Evolutionary conservation across 78 protist species (phyloP), one percentile per base, ranked within the genome.

Genomic region (Dictyostelium firmibasis): DNA sequence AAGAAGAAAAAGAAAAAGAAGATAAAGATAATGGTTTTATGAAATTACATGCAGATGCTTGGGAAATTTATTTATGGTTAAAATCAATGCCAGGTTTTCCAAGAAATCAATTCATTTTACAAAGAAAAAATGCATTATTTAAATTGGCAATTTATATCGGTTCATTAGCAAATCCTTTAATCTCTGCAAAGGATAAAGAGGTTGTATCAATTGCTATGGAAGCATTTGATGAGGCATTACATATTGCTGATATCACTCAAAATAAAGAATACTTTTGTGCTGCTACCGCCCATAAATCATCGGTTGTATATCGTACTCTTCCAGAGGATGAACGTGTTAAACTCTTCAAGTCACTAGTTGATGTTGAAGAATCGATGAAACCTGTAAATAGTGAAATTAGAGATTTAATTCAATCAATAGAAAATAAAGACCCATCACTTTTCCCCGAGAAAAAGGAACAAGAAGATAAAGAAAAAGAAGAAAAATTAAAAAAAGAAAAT

Each of bases 141-240:
- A 89, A 89, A 57, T 27, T 89, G 31, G 18, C 76, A 11, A 89
- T 89, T 78, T 89, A 89, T 81, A 13, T 75, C 0, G 94, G 94
- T 9, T 44, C 76, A n/a, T 44, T 89, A 2, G 86, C 94, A 20
- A 89, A 89, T 69, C 94, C 94, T 3, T 60, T 89, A 27, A 78
- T 89, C 14, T 89, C 94, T 20, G 81, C 50, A 14, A 89, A 89
- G 8, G 94, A 89, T 50, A 43, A 16, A 60, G 94, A 81, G 4
- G 74, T 89, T 9, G 47, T 89, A 4, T 11, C 27, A 10, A 69
- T 89, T 25, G 81, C 94, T 16, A 89, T 81, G 88, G 94, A 89
- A 35, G 94, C 94, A 69, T 89, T 89, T 16, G 87, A 89, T 3
- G 94, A 89, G 18, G 94, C 94, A 47, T 81, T 89, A 79, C 74